A percentile compares a stretch with the other conserved stretches of the same genome.
Evolutionary conservation across 2,329 filamentous ascomycete genomes (phyloP).

Genomic region (Chaetomium sp.): DNA sequence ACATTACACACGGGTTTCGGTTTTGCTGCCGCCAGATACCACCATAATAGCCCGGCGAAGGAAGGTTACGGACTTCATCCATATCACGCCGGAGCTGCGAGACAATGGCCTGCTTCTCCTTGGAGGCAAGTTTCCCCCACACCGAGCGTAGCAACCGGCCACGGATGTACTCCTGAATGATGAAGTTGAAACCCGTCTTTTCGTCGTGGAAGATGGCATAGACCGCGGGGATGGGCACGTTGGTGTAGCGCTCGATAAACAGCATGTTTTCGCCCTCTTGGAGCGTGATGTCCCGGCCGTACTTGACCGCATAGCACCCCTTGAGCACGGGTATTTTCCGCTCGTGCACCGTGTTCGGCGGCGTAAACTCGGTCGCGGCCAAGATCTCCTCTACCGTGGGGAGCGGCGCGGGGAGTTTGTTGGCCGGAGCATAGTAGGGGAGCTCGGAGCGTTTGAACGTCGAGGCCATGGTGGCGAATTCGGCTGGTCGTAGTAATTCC

Average conservation of each 20-base stretch:
- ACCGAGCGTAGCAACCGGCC: too few species aligned
- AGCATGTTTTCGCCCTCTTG: slow-evolving; percentile 7
- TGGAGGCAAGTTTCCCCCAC: neutral
- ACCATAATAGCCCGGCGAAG: slow-evolving; percentile 6
- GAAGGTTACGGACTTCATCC: neutral
- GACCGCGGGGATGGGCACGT: neutral
- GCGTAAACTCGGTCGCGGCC: too few species aligned
- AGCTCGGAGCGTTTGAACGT: too few species aligned
- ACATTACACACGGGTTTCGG: neutral
- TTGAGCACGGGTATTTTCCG: too few species aligned
- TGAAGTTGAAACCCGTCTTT: neutral
- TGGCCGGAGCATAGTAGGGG: too few species aligned
- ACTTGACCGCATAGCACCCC: slow-evolving; percentile 2
- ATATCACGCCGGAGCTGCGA: slow-evolving; percentile 2
- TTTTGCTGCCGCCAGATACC: slow-evolving; percentile 2
- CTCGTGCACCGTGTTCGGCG: too few species aligned
- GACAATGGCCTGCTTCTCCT: neutral
- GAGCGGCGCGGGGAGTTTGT: too few species aligned
- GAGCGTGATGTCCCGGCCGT: neutral
- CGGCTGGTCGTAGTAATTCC: too few species aligned
- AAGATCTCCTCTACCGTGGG: too few species aligned
- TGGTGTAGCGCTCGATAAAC: neutral
- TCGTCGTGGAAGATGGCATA: slow-evolving; percentile 2
- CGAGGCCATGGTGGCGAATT: too few species aligned
- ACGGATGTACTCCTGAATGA: neutral